These are phyloP conservation scores for Triticum urartu DNA, from an alignment of 176 grass and related monocot genomes.

Conservation along the genomic window DNA sequence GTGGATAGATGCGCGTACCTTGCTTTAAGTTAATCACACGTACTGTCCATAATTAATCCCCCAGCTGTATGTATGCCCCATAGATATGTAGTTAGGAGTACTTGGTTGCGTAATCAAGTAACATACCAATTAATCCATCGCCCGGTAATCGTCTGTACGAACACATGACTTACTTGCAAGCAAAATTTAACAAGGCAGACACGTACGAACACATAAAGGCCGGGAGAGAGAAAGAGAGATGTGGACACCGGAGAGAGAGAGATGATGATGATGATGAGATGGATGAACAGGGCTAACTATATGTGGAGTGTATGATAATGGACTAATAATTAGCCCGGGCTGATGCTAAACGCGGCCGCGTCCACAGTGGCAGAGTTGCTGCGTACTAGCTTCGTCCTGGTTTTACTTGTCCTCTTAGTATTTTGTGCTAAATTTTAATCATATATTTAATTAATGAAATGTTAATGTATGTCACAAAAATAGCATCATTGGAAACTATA, in stretches of 20 bases:
- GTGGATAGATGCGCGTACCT: background rate
- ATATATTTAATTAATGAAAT: no score
- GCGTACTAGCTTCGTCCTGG: background rate
- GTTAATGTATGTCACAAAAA: no score
- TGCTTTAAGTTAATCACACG: background rate
- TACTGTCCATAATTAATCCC: background rate
- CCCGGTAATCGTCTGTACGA: background rate
- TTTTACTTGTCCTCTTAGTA: no score
- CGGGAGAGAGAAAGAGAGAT: no score
- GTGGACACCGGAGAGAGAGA: no score
- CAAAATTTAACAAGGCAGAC: background rate
- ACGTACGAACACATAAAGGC: background rate
- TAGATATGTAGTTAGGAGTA: no score
- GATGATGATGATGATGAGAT: background rate
- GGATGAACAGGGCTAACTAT: background rate
- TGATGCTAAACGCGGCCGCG: background rate
- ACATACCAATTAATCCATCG: background rate
- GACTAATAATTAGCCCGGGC: background rate
- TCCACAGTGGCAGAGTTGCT: background rate
- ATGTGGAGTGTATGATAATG: background rate
- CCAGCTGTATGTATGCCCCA: no score
- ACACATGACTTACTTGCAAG: conserved; percentile 18
- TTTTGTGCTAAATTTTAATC: no score
- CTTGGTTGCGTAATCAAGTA: background rate
- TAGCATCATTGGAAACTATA: no score